Conservation (phyloP, 257 asterid species). For the Fraxinus excelsior region DNA sequence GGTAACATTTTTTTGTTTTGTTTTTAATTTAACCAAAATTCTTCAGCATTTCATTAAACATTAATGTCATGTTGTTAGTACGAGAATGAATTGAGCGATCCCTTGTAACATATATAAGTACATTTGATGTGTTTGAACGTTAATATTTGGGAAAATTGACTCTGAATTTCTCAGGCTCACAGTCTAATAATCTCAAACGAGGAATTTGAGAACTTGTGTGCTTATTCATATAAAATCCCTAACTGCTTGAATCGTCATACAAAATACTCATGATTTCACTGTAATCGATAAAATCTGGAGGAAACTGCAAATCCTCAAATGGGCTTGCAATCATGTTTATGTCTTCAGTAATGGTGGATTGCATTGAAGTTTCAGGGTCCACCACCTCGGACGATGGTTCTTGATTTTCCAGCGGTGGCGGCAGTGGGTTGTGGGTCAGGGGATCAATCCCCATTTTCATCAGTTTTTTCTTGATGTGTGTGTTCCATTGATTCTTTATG, state of each 20-base stretch:
- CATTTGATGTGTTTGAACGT: background rate
- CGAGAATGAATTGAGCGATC: no score
- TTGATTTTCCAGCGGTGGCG: slow-evolving; percentile 19
- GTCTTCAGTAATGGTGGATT: slow-evolving; percentile 29
- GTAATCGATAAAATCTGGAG: slow-evolving; percentile 26
- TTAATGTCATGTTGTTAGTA: no score
- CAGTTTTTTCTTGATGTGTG: slow-evolving; percentile 82
- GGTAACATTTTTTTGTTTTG: no score
- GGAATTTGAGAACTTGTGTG: background rate
- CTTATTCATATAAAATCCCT: background rate
- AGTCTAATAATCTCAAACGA: no score
- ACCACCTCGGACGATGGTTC: background rate
- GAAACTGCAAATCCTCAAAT: slow-evolving; percentile 37
- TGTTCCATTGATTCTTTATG: slow-evolving; percentile 92
- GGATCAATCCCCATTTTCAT: slow-evolving; percentile 92
- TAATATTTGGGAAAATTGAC: no score
- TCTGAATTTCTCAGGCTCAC: background rate
- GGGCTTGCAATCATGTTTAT: background rate
- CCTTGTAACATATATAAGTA: no score
- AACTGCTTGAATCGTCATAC: slow-evolving; percentile 55
- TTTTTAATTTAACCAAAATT: no score
- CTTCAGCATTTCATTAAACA: no score
- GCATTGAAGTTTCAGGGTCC: slow-evolving; percentile 24
- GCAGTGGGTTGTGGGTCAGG: slow-evolving; percentile 73
- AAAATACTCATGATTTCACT: slow-evolving; percentile 51